Conservation (phyloP, 345 rosid genomes). For the Citrus australasica region DNA sequence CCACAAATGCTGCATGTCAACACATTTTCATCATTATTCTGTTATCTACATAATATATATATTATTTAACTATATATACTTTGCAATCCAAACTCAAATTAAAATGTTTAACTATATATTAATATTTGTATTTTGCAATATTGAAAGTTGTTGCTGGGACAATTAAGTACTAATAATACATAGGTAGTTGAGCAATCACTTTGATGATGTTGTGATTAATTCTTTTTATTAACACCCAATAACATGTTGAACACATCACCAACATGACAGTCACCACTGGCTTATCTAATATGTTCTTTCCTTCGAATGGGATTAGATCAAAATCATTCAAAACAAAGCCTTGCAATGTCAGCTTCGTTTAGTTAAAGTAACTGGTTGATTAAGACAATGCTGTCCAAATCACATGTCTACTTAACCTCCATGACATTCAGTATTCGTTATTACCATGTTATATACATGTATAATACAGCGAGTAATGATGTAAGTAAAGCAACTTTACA, state of each 20-base stretch:
- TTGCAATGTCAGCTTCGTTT: background rate
- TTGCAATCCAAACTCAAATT: too few species aligned
- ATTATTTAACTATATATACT: too few species aligned
- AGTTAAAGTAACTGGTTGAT: background rate
- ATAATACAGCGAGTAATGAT: too few species aligned
- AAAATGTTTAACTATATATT: too few species aligned
- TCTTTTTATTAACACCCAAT: background rate
- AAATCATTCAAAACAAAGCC: background rate
- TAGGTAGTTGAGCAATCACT: background rate
- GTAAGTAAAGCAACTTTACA: too few species aligned
- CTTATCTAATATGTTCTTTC: background rate
- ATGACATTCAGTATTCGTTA: background rate
- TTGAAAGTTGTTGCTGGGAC: too few species aligned
- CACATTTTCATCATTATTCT: too few species aligned
- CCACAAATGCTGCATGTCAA: too few species aligned
- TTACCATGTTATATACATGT: too few species aligned
- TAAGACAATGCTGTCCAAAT: constrained; percentile 10
- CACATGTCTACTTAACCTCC: background rate
- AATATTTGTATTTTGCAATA: too few species aligned
- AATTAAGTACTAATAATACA: background rate
- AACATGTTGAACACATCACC: background rate
- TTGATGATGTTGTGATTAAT: too few species aligned
- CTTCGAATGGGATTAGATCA: background rate
- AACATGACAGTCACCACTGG: background rate
- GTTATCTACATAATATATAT: too few species aligned